Evolutionary conservation across 192 early-diverging fungal genomes (phyloP).

Genomic region (Coemansia sp.): DNA sequence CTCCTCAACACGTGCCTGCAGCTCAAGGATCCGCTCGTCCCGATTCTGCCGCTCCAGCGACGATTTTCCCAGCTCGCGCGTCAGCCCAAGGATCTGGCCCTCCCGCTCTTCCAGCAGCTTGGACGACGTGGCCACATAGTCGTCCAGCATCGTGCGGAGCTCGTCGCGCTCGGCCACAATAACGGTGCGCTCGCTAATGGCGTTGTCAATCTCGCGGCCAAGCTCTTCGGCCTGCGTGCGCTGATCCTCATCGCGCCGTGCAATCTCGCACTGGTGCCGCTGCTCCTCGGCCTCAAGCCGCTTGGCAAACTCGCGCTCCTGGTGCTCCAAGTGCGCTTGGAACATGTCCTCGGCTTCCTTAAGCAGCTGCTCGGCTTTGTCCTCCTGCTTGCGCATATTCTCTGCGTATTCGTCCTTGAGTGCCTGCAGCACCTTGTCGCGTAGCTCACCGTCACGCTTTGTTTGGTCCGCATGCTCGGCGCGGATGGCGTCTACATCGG

Average conservation of each 20-base stretch:
- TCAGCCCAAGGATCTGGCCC: constrained; percentile 13
- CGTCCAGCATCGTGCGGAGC: constrained; percentile 22
- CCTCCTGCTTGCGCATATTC: constrained; percentile 38
- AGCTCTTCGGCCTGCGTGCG: constrained; percentile 21
- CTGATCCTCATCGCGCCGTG: constrained; percentile 26
- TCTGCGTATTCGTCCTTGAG: constrained; percentile 38
- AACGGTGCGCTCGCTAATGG: constrained; percentile 15
- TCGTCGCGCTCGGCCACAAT: constrained; percentile 21
- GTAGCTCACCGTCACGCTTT: constrained; percentile 32
- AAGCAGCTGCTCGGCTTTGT: constrained; percentile 27
- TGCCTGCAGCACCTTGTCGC: constrained; percentile 36
- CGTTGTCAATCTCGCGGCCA: constrained; percentile 26
- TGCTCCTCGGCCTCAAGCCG: constrained; percentile 16
- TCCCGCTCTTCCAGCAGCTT: constrained; percentile 31
- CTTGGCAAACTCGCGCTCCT: constrained; percentile 29
- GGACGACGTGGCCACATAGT: constrained; percentile 23
- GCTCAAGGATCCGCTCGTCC: constrained; percentile 14
- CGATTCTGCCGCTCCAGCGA: constrained; percentile 33
- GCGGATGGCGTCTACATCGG: constrained; percentile 27
- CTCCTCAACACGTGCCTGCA: constrained; percentile 8
- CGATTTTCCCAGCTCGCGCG: constrained; percentile 28
- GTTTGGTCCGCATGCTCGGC: constrained; percentile 30
- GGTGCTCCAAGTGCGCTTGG: constrained; percentile 23
- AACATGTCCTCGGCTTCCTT: constrained; percentile 31
- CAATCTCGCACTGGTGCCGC: constrained; percentile 21